Base-by-base conservation (phyloP, 768 basidiomycete genomes). In the Mrakia frigida region DNA sequence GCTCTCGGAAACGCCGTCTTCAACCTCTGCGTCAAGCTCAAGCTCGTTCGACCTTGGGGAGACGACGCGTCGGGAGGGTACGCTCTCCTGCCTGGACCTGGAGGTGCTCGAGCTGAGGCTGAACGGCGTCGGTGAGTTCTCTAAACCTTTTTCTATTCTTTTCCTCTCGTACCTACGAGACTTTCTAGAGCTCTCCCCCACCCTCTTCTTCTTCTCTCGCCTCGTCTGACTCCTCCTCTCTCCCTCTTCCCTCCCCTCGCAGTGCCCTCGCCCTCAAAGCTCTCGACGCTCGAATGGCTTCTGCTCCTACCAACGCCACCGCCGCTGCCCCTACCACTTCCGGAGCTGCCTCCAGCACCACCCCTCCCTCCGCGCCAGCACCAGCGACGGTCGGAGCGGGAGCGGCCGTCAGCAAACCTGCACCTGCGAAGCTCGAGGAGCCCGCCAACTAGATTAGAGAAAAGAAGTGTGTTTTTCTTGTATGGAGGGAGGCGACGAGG, bases 251-350 rank as follows among this genome's bases (percentile, higher is more conserved):
- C 14, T 16, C 74, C 28, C 10, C 25, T 73, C 77, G 35, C 81
- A 97, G 96, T 80, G 94, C 95, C 1, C 89, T 99, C 86, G 97
- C 97, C 41, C 85, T 99, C 81, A 97, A 98, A 83, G 97, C 97
- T 5, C 87, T 99, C 50, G 97, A 99, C 80, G 94, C 97, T 81
- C 88, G 94, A 41, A 83, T 98, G 72, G 93, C 95, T 35, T 80
- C 83, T 11, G 75, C 76, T 16, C 77, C 81, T 11, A 56, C 56
- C n/a, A 56, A 28, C 56, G 9, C 56, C 56, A 25, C 56, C 56
- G n/a, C 82, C 37, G 21, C 70, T 23, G 31, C 69, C 41, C 52
- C 41, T 39, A 37, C 50, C 28, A 28, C 31, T 33, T 10, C 33
- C 11, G 46, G 28, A 28, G 37, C 72, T 33, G 37, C 43, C 10